Base-by-base conservation (phyloP, 169 alveolate genomes). In the Plasmodium coatneyi region DNA sequence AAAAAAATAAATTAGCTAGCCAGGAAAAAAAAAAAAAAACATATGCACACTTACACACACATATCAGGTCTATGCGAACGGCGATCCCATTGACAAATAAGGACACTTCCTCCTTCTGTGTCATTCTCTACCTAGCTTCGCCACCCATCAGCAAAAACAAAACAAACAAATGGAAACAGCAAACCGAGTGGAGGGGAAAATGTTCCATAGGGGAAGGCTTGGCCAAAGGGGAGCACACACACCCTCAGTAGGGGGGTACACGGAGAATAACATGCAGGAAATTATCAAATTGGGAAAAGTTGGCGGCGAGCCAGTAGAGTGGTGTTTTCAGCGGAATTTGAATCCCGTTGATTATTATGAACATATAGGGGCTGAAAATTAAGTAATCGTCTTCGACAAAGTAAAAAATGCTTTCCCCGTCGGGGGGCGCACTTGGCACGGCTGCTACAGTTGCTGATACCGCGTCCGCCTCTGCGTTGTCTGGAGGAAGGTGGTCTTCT, bases 251-350 rank as follows among this genome's bases (percentile, higher is more conserved):
- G 5, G 94, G 41, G 19, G 94, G 91, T 12, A 89, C 54, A 46
- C 94, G 94, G 39, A 89, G 52, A 49, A 80, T 89, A 80, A 89
- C 60, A 41, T 89, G 94, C n/a, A 89, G 81, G 22, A 89, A 79
- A 49, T 89, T 79, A 72, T 89, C 94, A 39, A 89, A 80, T 25
- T 89, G 91, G 32, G 91, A 54, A 80, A 89, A 89, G 52, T 89
- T 89, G 10, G 80, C 22, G 9, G 32, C 34, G 30, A 89, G 83
- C 94, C 94, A 89, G 41, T 89, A 89, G 30, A 89, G 56, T 19
- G 94, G 94, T 3, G 94, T 79, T 9, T 70, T 89, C 56, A 89
- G 72, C 16, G 94, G 94, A 41, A 89, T 89, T 89, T 89, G 94
- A 60, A 89, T 89, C 7, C 94, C 94, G 76, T 89, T 89, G 19